Evolutionary conservation across 2,329 filamentous ascomycete species (phyloP).

Genomic region (Colletotrichum siamense): DNA sequence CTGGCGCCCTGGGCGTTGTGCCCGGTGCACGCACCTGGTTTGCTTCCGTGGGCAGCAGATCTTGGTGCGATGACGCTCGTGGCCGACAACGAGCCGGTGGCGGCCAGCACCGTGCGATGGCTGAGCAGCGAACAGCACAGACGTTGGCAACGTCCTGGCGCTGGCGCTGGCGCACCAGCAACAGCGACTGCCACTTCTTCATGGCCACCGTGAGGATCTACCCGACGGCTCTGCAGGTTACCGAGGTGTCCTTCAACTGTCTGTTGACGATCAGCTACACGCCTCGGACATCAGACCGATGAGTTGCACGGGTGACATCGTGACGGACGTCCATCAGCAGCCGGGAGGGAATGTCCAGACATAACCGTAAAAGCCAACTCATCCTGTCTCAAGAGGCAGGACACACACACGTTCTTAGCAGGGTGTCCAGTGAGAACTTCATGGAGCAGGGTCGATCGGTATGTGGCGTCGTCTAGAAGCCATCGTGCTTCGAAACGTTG

Average conservation of each 20-base stretch:
- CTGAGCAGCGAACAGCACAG: background rate
- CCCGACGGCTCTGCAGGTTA: slow-evolving; percentile 1
- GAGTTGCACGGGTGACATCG: slow-evolving; percentile 6
- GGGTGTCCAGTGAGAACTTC: background rate
- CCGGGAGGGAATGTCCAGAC: background rate
- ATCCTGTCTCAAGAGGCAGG: background rate
- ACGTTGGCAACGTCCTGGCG: background rate
- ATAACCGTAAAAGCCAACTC: background rate
- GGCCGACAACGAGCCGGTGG: background rate
- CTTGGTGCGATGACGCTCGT: background rate
- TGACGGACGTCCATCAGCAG: background rate
- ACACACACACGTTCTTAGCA: background rate
- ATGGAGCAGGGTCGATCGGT: background rate
- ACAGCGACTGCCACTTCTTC: background rate
- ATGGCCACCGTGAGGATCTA: background rate
- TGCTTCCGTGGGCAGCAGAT: background rate
- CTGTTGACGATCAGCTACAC: background rate
- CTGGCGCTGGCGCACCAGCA: background rate
- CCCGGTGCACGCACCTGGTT: background rate
- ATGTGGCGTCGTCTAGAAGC: background rate
- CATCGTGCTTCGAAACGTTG: background rate
- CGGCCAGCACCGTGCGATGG: slow-evolving; percentile 2
- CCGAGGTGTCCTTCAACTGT: background rate
- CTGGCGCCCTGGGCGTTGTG: background rate
- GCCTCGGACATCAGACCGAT: background rate